These are phyloP conservation scores for Glycyrrhiza uralensis DNA, from an alignment of 306 rosid genomes.

Conservation along the genomic window DNA sequence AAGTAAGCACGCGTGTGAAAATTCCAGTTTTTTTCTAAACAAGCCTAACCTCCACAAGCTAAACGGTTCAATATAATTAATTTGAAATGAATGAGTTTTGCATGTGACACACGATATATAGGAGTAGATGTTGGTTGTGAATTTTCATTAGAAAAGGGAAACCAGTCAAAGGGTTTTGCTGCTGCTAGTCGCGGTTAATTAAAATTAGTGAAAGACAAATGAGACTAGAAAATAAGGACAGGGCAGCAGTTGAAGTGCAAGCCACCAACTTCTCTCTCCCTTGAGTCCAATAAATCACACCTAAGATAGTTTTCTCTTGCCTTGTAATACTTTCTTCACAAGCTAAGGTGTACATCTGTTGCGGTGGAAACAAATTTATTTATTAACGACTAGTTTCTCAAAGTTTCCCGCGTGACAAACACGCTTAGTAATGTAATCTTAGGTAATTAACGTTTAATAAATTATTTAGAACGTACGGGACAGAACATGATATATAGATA, in stretches of 20 bases:
- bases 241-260: conserved; percentile 48
- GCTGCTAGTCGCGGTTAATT: background rate
- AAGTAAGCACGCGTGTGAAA: conserved; percentile 6
- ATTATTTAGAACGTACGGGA: too few relatives aligned
- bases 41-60: conserved; percentile 3
- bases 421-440: background rate
- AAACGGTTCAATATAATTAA: conserved; percentile 2
- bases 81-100: background rate
- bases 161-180: background rate
- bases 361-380: background rate
- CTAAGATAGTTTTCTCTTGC: conserved; percentile 34
- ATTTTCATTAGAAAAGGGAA: conserved; percentile 21
- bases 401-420: background rate
- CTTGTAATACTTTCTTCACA: conserved; percentile 31
- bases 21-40: conserved; percentile 10
- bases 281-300: conserved; percentile 44
- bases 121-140: conserved; percentile 34
- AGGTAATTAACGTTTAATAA: too few relatives aligned
- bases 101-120: background rate
- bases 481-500: too few relatives aligned
- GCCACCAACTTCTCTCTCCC: conserved; percentile 51
- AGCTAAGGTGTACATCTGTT: conserved; percentile 20
- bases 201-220: conserved; percentile 15
- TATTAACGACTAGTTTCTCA: background rate
- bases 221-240: conserved; percentile 18